Percentiles rank a stretch among this genome's conserved stretches.
Conservation (phyloP, 305 asterid genomes). For the Fraxinus dipetala region DNA sequence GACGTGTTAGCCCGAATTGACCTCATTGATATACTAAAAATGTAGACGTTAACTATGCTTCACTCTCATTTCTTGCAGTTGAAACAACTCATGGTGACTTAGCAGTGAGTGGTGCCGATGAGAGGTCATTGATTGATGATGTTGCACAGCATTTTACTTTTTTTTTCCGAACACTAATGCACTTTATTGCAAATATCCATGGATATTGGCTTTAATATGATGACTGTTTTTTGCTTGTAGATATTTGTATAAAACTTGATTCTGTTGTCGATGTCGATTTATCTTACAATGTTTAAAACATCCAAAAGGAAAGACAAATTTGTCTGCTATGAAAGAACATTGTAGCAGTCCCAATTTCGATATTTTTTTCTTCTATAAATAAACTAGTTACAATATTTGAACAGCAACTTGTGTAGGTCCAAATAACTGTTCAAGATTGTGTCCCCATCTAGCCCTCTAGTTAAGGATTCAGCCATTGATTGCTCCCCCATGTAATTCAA, state of each 20-base stretch:
- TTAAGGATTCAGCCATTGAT: neutral
- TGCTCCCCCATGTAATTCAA: neutral
- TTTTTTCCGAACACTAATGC: neutral
- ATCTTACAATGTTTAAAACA: neutral
- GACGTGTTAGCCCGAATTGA: neutral
- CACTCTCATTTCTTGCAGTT: neutral
- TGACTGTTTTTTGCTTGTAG: neutral
- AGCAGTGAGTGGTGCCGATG: neutral
- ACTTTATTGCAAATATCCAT: neutral
- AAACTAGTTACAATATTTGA: neutral
- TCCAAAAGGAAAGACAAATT: neutral
- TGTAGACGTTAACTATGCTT: neutral
- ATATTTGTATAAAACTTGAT: neutral
- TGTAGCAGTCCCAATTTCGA: neutral
- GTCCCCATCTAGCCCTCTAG: neutral
- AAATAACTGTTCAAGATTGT: neutral
- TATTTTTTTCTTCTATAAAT: neutral
- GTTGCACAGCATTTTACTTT: neutral
- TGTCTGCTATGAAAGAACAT: neutral
- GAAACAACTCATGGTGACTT: neutral
- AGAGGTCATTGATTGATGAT: neutral
- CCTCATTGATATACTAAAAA: neutral
- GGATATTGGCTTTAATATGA: neutral
- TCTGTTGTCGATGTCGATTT: neutral
- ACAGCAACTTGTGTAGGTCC: neutral